A percentile compares a stretch with the other conserved stretches of the same genome.
phyloP scores from a whole-genome alignment of 148 eudicot species.

The Rhododendron mucronatum region DNA sequence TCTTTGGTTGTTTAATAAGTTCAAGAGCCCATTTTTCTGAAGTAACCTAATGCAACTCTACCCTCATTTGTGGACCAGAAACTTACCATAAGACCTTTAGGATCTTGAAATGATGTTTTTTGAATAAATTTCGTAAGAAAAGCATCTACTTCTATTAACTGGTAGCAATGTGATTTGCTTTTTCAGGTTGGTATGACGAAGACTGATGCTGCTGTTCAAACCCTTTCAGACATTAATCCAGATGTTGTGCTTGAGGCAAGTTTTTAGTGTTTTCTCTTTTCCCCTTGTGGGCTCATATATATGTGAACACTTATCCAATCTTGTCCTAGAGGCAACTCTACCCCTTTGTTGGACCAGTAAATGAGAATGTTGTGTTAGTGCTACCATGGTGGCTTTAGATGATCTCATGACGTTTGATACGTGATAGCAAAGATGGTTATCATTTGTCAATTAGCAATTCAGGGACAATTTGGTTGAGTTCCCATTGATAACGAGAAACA shows the following conservation, averaged over 20 bases:
- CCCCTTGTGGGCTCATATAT: neutral
- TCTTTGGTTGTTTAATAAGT: neutral
- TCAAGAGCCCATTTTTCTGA: constrained; percentile 5
- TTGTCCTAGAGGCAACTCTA: neutral
- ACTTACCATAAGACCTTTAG: neutral
- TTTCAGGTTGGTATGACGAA: constrained; percentile 94
- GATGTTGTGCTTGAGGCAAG: constrained; percentile 96
- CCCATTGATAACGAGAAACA: neutral
- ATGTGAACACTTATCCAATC: neutral
- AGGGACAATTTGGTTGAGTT: neutral
- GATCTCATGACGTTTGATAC: neutral
- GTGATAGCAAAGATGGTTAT: neutral
- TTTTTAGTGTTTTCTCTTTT: neutral
- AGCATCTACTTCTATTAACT: neutral
- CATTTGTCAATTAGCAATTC: neutral
- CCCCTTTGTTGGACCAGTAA: neutral
- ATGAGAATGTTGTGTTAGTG: neutral
- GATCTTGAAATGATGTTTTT: neutral
- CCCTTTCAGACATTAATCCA: constrained; percentile 90
- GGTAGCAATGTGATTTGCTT: neutral
- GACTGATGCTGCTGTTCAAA: constrained; percentile 99
- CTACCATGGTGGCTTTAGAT: neutral
- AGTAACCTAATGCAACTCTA: neutral
- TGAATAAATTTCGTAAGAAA: neutral
- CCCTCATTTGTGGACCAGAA: neutral